Evolutionary conservation across 164 flowering plant genomes (phyloP).

Genomic region (Vitis vinifera): ASM3070453v1 NC_081817.1:11250501-11251000

Average conservation of each 20-base stretch:
- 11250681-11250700: background rate
- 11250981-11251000: conserved; percentile 86
- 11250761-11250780: conserved; percentile 82
- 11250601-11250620: no score
- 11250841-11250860: conserved; percentile 37
- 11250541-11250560: background rate
- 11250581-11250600: no score
- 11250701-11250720: no score
- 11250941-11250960: conserved; percentile 68
- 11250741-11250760: conserved; percentile 43
- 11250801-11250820: conserved; percentile 85
- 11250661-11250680: no score
- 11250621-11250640: no score
- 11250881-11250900: conserved; percentile 78
- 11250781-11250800: conserved; percentile 76
- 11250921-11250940: conserved; percentile 69
- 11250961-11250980: conserved; percentile 59
- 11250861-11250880: conserved; percentile 63
- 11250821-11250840: conserved; percentile 74
- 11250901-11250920: conserved; percentile 49
- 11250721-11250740: no score
- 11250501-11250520: conserved; percentile 70
- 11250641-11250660: no score
- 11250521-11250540: conserved; percentile 43
- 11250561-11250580: background rate